A percentile compares a stretch with the other conserved stretches of the same genome.
Conservation (phyloP, 169 alveolate species). For the Plasmodium coatneyi region DNA sequence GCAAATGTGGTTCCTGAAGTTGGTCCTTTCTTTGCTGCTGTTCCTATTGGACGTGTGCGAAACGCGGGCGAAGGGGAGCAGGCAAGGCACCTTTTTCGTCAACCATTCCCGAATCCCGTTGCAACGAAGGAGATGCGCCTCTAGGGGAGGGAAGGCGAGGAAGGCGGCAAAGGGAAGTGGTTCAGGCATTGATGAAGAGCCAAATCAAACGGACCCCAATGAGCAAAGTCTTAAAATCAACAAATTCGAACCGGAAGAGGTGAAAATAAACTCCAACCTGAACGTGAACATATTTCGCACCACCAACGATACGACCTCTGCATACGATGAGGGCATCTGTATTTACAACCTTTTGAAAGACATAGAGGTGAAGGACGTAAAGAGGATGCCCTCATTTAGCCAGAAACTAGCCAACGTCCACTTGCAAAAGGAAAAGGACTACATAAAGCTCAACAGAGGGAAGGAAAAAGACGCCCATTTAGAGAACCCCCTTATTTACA, state of each 20-base stretch:
- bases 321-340: conserved; percentile 32
- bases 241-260: conserved; percentile 23
- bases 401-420: conserved; percentile 1
- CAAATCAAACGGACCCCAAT: neutral
- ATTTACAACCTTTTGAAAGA: conserved; percentile 11
- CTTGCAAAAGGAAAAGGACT: neutral
- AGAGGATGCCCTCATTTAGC: neutral
- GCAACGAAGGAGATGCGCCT: neutral
- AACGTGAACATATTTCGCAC: conserved; percentile 35
- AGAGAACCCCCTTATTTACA: conserved; percentile 11
- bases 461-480: neutral
- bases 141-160: neutral
- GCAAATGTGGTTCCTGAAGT: neutral
- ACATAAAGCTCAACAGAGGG: neutral
- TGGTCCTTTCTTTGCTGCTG: neutral
- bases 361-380: conserved; percentile 36
- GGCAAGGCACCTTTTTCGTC: neutral
- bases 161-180: neutral
- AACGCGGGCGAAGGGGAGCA: neutral
- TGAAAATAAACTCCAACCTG: conserved; percentile 21
- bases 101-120: neutral
- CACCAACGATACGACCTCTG: neutral
- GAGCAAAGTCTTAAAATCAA: neutral
- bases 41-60: neutral
- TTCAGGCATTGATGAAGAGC: neutral